phyloP scores from a whole-genome alignment of 1,284 basidiomycete genomes.

The Moesziomyces parantarcticus region DNA sequence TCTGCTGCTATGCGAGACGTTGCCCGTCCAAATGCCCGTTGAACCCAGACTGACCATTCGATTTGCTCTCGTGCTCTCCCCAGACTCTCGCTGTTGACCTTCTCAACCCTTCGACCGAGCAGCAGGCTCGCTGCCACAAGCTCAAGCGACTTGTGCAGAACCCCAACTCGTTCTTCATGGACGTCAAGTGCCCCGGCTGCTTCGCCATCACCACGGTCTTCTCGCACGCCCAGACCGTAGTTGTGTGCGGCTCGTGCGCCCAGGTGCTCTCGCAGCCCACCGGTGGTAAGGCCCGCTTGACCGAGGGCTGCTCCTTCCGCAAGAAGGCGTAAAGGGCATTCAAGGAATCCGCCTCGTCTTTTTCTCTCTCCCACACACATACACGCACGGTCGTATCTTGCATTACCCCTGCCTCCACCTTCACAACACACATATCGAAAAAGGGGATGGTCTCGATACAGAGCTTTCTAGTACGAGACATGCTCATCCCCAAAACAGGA shows the following conservation, averaged over 20 bases:
- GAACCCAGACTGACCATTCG: slow-evolving; percentile 5
- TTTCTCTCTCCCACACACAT: slow-evolving; percentile 6
- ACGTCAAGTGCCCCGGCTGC: slow-evolving; percentile 98
- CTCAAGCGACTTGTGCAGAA: slow-evolving; percentile 99
- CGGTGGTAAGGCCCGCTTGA: slow-evolving; percentile 97
- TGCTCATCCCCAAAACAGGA: neutral
- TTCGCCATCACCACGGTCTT: slow-evolving; percentile 95
- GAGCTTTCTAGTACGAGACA: neutral
- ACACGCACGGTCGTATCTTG: slow-evolving; percentile 11
- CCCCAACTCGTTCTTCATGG: slow-evolving; percentile 87
- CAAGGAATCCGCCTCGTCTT: neutral
- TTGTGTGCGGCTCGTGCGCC: slow-evolving; percentile 90
- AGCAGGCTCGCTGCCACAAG: slow-evolving; percentile 82
- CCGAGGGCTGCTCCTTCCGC: slow-evolving; percentile 75
- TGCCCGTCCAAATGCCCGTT: neutral
- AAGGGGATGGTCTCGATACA: slow-evolving; percentile 8
- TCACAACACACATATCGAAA: slow-evolving; percentile 6
- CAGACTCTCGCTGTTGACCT: slow-evolving; percentile 98
- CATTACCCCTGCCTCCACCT: neutral
- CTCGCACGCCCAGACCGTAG: slow-evolving; percentile 93
- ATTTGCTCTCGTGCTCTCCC: neutral
- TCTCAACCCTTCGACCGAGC: slow-evolving; percentile 91
- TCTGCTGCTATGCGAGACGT: slow-evolving; percentile 6
- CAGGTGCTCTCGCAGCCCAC: slow-evolving; percentile 98
- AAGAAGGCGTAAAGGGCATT: slow-evolving; percentile 55